Conservation (phyloP, 768 basidiomycete species). For the Harrya chromipes region DNA sequence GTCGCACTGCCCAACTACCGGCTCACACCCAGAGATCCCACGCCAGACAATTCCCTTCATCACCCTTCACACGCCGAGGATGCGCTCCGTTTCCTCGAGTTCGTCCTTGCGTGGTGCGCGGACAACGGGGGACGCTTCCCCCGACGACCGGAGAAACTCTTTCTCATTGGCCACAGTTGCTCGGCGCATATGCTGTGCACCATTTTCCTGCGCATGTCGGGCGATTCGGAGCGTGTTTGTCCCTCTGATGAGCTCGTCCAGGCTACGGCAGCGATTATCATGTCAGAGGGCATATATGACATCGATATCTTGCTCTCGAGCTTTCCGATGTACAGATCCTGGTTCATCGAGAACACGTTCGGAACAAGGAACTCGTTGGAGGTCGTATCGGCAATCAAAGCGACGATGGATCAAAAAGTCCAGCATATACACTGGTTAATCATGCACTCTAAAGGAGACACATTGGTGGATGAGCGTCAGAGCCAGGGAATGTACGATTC, state of each 20-base stretch:
- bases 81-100: conserved; percentile 57
- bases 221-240: conserved; percentile 27
- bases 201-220: conserved; percentile 56
- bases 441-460: conserved; percentile 72
- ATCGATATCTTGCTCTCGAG: conserved; percentile 57
- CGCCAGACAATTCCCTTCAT: conserved; percentile 36
- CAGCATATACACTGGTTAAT: conserved; percentile 59
- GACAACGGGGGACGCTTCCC: conserved; percentile 15
- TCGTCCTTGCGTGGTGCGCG: conserved; percentile 45
- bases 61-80: conserved; percentile 77
- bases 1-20: conserved; percentile 80
- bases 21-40: conserved; percentile 49
- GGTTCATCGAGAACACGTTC: conserved; percentile 70
- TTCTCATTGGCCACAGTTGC: conserved; percentile 78
- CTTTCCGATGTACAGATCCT: conserved; percentile 65
- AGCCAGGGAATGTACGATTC: conserved; percentile 56
- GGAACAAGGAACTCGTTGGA: conserved; percentile 49
- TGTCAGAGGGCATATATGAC: conserved; percentile 81
- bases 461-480: conserved; percentile 61
- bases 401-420: conserved; percentile 35
- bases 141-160: conserved; percentile 43
- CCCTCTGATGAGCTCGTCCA: conserved; percentile 43
- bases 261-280: conserved; percentile 51
- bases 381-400: conserved; percentile 43
- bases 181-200: conserved; percentile 76